Evolutionary conservation across 768 basidiomycete species (phyloP), one percentile per base, ranked within the genome.

Genomic region (Naganishia onofrii): DNA sequence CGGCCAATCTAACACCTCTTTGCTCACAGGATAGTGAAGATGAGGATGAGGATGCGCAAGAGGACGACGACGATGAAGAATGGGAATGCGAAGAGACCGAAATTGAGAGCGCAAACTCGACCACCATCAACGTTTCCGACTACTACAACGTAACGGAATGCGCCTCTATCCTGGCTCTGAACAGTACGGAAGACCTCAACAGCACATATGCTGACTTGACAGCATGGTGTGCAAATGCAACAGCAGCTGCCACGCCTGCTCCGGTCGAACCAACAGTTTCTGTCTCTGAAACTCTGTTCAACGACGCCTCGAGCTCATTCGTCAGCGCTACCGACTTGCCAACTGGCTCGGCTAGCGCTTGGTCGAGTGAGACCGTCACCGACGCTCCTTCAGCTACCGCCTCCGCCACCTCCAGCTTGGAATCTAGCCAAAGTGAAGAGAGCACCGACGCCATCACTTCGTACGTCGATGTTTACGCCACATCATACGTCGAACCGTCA

Each of bases 1-100:
- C 6, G n/a, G 23, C n/a, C 48, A 21, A 51, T n/a, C 21, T 51
- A 26, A 51, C 23, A 12, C 12, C n/a, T 23, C n/a, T 51, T 26
- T n/a, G 13, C 12, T 23, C 15, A n/a, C 13, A 63, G 42, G 68
- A 63, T 46, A 29, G 44, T 51, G 67, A 68, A 42, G 56, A 68
- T 19, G 38, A 29, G n/a, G 46, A 46, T 6, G 46, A 46, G 7
- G 46, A 46, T 21, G 46, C 46, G 46, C 10, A 7, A 31, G 66
- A 53, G 7, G 67, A 68, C 3, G 67, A 67, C 7, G 66, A 58
- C 44, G 44, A 48, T 9, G 67, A 69, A 2, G 68, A 69, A 57
- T 36, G 58, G 68, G 68, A 69, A n/a, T 69, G 68, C 29, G 57
- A 60, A 23, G 68, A 69, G 56, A 56, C 58, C 31, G 55, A 69